These are phyloP conservation scores for Vitis hybrid DNA, from an alignment of 177 flowering plant genomes.

Conservation along the genomic window DNA sequence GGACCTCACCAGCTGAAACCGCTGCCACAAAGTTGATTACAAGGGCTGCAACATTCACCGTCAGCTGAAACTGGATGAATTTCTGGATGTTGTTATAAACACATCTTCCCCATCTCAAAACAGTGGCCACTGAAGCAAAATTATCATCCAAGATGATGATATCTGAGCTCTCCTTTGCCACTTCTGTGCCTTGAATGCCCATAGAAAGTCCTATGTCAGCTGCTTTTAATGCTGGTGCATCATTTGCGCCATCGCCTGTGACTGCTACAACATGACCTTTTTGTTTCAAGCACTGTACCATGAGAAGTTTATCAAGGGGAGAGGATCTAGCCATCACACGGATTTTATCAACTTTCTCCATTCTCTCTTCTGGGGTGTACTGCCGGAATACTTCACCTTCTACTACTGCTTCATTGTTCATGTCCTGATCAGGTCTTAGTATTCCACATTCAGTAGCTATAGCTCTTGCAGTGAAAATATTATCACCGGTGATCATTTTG, in stretches of 20 bases:
- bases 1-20: constrained; percentile 48
- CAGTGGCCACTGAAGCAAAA: constrained; percentile 49
- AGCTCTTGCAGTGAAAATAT: constrained; percentile 55
- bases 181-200: constrained; percentile 65
- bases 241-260: constrained; percentile 51
- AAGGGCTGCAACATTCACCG: constrained; percentile 54
- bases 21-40: constrained; percentile 61
- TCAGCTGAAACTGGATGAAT: constrained; percentile 66
- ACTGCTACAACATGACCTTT: constrained; percentile 58
- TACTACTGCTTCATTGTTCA: constrained; percentile 31
- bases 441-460: constrained; percentile 66
- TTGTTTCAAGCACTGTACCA: constrained; percentile 52
- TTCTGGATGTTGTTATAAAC: constrained; percentile 65
- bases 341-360: constrained; percentile 46
- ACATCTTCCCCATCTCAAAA: constrained; percentile 53
- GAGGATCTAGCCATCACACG: constrained; percentile 54
- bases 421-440: constrained; percentile 23
- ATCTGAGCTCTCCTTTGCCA: constrained; percentile 56
- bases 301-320: constrained; percentile 47
- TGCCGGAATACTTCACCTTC: constrained; percentile 51
- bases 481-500: constrained; percentile 63
- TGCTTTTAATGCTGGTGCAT: constrained; percentile 48
- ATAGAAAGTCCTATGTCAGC: constrained; percentile 63
- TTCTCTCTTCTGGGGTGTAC: constrained; percentile 38
- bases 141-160: constrained; percentile 53